Conservation (phyloP, 805 yeast species). For the Yarrowia deformans region DNA sequence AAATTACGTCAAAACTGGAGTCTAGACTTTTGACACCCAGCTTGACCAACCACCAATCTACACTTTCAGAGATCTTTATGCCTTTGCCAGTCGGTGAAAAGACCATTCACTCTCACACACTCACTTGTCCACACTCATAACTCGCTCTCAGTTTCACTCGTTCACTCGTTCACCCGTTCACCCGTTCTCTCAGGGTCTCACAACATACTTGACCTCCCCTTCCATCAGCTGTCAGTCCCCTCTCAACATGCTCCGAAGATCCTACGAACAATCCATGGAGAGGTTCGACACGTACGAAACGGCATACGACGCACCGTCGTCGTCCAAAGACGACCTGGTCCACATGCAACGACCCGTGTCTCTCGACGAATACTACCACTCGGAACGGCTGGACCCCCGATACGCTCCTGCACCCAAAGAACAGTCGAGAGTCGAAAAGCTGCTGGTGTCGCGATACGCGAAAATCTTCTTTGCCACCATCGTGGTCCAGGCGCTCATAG, state of each 20-base stretch:
- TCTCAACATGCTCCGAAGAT: conserved; percentile 7
- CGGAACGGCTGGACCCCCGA: conserved; percentile 14
- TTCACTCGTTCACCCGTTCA: too few relatives aligned
- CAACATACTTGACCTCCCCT: neutral
- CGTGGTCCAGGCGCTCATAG: conserved; percentile 39
- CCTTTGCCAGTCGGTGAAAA: too few relatives aligned
- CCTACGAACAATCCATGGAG: conserved; percentile 13
- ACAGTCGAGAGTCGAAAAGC: neutral
- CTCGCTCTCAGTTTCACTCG: too few relatives aligned
- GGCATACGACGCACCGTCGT: conserved; percentile 2
- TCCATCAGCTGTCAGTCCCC: neutral
- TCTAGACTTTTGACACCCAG: neutral
- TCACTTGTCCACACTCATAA: too few relatives aligned
- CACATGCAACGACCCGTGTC: conserved; percentile 21
- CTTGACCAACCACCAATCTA: neutral
- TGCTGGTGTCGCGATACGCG: conserved; percentile 5
- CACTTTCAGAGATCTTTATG: too few relatives aligned
- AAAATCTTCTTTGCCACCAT: conserved; percentile 17
- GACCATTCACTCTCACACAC: too few relatives aligned
- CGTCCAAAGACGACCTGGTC: conserved; percentile 2
- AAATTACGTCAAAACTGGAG: conserved; percentile 15
- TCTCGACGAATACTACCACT: conserved; percentile 18
- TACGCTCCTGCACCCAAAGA: conserved; percentile 11
- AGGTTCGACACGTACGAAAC: conserved; percentile 13
- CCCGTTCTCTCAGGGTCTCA: too few relatives aligned